phyloP scores from a whole-genome alignment of 805 yeast species.

The Candida dajiaensis region DNA sequence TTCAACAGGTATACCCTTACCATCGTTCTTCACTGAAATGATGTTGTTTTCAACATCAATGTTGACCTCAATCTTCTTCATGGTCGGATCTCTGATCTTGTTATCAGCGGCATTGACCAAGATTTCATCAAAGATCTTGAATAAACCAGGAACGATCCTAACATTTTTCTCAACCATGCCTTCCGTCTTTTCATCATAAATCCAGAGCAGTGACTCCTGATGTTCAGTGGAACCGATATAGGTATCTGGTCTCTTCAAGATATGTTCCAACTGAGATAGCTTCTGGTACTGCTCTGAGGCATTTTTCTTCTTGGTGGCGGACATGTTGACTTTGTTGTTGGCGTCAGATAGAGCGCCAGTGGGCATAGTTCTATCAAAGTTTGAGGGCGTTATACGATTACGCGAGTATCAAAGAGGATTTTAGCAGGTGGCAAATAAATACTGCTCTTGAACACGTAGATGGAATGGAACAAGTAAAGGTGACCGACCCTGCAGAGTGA shows the following conservation, averaged over 20 bases:
- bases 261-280: slow-evolving; percentile 92
- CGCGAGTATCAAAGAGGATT: no score
- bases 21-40: slow-evolving; percentile 85
- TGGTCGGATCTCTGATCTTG: slow-evolving; percentile 87
- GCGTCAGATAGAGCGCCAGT: slow-evolving; percentile 4
- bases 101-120: slow-evolving; percentile 98
- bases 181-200: slow-evolving; percentile 59
- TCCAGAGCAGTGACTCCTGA: slow-evolving; percentile 79
- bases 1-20: slow-evolving; percentile 92
- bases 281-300: slow-evolving; percentile 82
- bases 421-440: neutral
- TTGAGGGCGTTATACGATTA: neutral
- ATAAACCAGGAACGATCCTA: slow-evolving; percentile 88
- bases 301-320: slow-evolving; percentile 26
- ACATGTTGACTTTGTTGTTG: slow-evolving; percentile 5
- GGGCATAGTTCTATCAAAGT: neutral
- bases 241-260: slow-evolving; percentile 94
- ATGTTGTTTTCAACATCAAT: slow-evolving; percentile 70
- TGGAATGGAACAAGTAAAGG: neutral
- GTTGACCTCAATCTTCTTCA: slow-evolving; percentile 81
- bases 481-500: neutral
- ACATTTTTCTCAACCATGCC: slow-evolving; percentile 58
- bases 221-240: slow-evolving; percentile 93
- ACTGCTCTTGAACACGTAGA: neutral
- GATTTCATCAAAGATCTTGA: slow-evolving; percentile 95